A percentile compares a stretch with the other conserved stretches of the same genome.
phyloP scores from a whole-genome alignment of 805 yeast species.

The Pichia gijzeniarum region DNA sequence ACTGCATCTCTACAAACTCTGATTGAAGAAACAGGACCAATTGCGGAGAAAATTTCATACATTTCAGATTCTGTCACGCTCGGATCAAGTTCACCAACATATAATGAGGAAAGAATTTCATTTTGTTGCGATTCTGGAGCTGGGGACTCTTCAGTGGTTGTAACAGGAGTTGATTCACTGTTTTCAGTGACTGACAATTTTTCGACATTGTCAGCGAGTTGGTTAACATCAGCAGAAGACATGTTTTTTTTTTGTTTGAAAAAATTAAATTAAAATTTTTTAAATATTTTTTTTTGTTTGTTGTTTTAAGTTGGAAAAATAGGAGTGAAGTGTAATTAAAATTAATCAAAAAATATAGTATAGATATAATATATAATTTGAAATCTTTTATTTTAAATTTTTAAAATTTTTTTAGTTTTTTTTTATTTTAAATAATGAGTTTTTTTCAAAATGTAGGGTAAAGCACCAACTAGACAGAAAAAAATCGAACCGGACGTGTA shows the following conservation, averaged over 20 bases:
- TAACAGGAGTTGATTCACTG: conserved; percentile 27
- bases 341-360: conserved; percentile 1
- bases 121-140: conserved; percentile 37
- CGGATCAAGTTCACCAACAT: conserved; percentile 95
- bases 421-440: conserved; percentile 2
- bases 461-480: conserved; percentile 3
- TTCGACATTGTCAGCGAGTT: conserved; percentile 30
- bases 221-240: conserved; percentile 32
- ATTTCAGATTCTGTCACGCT: conserved; percentile 89
- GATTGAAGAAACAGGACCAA: conserved; percentile 93
- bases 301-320: conserved; percentile 1
- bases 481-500: conserved; percentile 3
- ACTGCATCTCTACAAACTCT: conserved; percentile 99
- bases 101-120: conserved; percentile 74
- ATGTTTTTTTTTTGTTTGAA: conserved; percentile 19
- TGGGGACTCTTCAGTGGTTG: conserved; percentile 28
- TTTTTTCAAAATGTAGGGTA: conserved; percentile 3
- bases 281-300: conserved; percentile 7
- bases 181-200: conserved; percentile 30
- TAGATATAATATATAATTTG: background rate
- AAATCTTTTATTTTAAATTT: conserved; percentile 7
- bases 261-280: conserved; percentile 2
- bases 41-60: conserved; percentile 88
- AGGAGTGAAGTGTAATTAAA: conserved; percentile 11
- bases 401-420: conserved; percentile 14